A percentile compares a stretch with the other conserved stretches of the same genome.
Evolutionary conservation across 306 rosid genomes (phyloP).

Genomic region (Ziziphus jujuba): DNA sequence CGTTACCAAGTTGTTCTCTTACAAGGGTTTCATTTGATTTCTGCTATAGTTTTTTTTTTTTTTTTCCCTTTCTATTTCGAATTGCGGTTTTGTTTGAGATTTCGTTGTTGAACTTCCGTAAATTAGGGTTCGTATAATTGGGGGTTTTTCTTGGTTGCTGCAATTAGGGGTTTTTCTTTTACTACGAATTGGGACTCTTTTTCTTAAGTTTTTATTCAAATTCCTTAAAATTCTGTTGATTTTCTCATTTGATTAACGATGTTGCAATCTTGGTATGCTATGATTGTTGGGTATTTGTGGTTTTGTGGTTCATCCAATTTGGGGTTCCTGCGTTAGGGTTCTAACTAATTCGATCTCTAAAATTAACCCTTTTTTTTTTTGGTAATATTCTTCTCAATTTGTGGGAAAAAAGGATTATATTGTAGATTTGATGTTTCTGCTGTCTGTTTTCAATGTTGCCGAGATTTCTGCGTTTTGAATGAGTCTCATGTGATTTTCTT

Average conservation of each 20-base stretch:
- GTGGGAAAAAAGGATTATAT: background rate
- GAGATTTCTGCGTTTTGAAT: background rate
- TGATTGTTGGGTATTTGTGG: too few relatives aligned
- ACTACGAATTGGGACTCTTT: conserved; percentile 3
- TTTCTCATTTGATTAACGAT: background rate
- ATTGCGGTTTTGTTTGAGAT: background rate
- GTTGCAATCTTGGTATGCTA: too few relatives aligned
- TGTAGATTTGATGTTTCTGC: background rate
- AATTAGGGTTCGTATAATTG: background rate
- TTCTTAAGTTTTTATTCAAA: background rate
- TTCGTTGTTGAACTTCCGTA: background rate
- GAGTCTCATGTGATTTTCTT: background rate
- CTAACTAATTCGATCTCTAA: background rate
- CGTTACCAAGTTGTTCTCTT: background rate
- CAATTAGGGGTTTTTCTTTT: background rate
- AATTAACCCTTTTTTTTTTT: too few relatives aligned
- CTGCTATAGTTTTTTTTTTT: background rate
- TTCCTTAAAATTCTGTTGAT: background rate
- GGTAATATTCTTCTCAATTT: too few relatives aligned
- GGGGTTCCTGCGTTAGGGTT: background rate
- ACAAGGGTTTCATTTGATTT: background rate
- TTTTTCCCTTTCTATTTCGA: too few relatives aligned
- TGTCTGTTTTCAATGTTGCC: too few relatives aligned
- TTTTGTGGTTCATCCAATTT: background rate
- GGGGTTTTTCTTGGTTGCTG: background rate